Conservation (phyloP, 2,329 filamentous ascomycete genomes). For the Fusarium nelsonii region DNA sequence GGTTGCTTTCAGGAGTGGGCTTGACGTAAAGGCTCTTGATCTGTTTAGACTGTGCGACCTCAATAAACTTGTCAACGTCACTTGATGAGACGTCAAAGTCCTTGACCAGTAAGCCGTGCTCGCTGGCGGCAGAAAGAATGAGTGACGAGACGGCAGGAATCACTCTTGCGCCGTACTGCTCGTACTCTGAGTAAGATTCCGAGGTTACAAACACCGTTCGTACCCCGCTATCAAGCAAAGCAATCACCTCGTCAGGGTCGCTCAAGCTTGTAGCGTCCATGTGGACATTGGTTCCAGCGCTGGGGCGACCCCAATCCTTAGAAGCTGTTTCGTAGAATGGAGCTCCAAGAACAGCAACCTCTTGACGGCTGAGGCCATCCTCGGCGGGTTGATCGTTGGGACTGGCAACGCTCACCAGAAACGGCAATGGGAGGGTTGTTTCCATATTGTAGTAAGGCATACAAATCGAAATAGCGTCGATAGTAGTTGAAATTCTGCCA, state of each 20-base stretch:
- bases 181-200: slow-evolving; percentile 72
- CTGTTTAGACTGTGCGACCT: slow-evolving; percentile 60
- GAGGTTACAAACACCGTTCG: slow-evolving; percentile 84
- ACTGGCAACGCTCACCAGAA: slow-evolving; percentile 69
- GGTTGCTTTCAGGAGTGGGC: slow-evolving; percentile 59
- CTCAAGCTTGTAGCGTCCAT: slow-evolving; percentile 80
- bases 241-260: slow-evolving; percentile 78
- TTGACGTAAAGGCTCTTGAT: slow-evolving; percentile 64
- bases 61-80: slow-evolving; percentile 59
- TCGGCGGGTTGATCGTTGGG: slow-evolving; percentile 61
- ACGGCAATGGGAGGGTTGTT: slow-evolving; percentile 72
- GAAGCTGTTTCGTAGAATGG: slow-evolving; percentile 69
- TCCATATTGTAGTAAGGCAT: slow-evolving; percentile 63
- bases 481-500: neutral
- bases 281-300: slow-evolving; percentile 71
- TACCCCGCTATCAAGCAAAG: slow-evolving; percentile 86
- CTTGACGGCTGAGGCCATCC: slow-evolving; percentile 67
- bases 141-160: slow-evolving; percentile 64
- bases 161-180: slow-evolving; percentile 68
- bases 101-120: slow-evolving; percentile 65
- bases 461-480: slow-evolving; percentile 21
- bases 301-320: slow-evolving; percentile 62
- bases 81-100: slow-evolving; percentile 61
- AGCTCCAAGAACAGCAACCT: slow-evolving; percentile 70
- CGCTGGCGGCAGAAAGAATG: slow-evolving; percentile 60